These are phyloP conservation scores for Russula abietina DNA, from an alignment of 768 basidiomycete genomes.

Conservation along the genomic window DNA sequence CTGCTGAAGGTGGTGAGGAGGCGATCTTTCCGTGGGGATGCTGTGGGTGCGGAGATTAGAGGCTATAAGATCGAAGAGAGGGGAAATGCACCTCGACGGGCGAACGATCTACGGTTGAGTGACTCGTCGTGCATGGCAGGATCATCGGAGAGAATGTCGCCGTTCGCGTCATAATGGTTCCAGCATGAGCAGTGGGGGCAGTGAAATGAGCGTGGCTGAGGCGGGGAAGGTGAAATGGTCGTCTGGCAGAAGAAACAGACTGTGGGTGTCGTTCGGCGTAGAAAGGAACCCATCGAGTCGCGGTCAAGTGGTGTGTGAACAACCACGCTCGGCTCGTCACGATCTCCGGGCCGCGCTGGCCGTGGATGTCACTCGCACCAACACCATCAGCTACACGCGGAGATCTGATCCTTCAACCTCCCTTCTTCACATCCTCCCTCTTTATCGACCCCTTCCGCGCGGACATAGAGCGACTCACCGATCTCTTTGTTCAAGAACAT, in stretches of 20 bases:
- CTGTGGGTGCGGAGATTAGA: conserved; percentile 33
- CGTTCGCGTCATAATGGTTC: conserved; percentile 66
- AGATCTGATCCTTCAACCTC: conserved; percentile 59
- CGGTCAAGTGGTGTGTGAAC: not conserved
- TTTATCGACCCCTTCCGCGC: conserved; percentile 60
- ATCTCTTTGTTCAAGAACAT: conserved; percentile 49
- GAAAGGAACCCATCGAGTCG: conserved; percentile 35
- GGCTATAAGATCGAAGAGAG: conserved; percentile 1
- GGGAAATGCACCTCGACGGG: conserved; percentile 54
- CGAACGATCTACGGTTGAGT: conserved; percentile 64
- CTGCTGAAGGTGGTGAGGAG: conserved; percentile 55
- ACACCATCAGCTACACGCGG: conserved; percentile 56
- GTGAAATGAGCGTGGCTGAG: conserved; percentile 52
- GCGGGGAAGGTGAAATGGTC: conserved; percentile 35
- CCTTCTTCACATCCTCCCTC: conserved; percentile 72
- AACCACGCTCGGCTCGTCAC: not conserved
- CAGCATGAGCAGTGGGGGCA: conserved; percentile 65
- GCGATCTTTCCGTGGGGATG: conserved; percentile 62
- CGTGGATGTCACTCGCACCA: conserved; percentile 40
- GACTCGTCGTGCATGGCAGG: conserved; percentile 83
- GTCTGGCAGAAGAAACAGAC: conserved; percentile 72
- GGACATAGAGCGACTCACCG: conserved; percentile 53
- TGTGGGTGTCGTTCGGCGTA: conserved; percentile 44
- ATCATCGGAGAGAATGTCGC: conserved; percentile 78
- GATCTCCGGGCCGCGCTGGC: not conserved